Percentiles rank a stretch among this genome's conserved stretches.
Conservation (phyloP, 306 rosid species). For the Carpinus viminea region DNA sequence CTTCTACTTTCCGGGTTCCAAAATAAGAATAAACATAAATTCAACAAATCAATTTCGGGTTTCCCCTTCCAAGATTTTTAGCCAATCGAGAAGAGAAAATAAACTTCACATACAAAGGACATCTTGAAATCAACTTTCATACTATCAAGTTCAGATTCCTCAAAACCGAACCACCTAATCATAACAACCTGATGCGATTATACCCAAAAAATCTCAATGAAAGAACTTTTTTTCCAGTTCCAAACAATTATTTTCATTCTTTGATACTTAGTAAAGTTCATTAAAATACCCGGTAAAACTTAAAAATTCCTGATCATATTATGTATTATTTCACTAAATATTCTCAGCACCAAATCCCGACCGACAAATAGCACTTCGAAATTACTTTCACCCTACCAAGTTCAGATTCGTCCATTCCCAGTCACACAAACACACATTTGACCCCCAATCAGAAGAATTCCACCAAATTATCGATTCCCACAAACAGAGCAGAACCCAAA, state of each 20-base stretch:
- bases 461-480: not conserved
- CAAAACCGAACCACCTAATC: not conserved
- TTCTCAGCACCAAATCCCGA: conserved; percentile 13
- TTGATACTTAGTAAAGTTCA: not conserved
- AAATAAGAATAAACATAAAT: too few species aligned
- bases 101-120: not conserved
- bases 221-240: too few species aligned
- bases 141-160: conserved; percentile 13
- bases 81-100: not conserved
- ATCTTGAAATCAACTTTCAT: not conserved
- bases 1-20: too few species aligned
- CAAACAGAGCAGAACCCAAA: conserved; percentile 23
- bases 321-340: not conserved
- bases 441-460: not conserved
- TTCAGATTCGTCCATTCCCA: conserved; percentile 7
- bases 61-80: not conserved
- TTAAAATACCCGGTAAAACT: not conserved
- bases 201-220: too few species aligned
- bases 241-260: not conserved
- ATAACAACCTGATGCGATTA: not conserved
- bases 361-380: not conserved
- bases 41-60: too few species aligned
- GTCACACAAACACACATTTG: not conserved
- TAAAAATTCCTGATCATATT: not conserved
- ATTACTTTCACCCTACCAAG: not conserved